Conservation (phyloP, 108 stramenopile species). For the Schizochytrium sp. region DNA sequence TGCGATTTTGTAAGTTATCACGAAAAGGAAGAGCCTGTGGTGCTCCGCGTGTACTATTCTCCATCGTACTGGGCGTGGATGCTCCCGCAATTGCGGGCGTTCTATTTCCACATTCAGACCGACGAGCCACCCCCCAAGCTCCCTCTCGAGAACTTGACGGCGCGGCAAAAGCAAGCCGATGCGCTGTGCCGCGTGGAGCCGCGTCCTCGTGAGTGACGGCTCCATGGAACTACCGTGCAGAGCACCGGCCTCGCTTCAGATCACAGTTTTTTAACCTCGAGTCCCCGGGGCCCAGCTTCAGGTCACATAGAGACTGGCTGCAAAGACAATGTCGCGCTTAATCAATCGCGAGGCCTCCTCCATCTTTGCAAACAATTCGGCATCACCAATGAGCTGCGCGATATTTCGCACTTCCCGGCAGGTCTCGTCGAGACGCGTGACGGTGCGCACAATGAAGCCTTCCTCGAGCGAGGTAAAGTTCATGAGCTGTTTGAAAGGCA, state of each 20-base stretch:
- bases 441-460: constrained; percentile 83
- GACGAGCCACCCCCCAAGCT: background rate
- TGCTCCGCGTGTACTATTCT: background rate
- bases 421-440: constrained; percentile 92
- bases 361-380: constrained; percentile 84
- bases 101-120: background rate
- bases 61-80: background rate
- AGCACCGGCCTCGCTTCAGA: background rate
- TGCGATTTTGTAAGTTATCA: constrained; percentile 12
- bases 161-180: background rate
- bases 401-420: constrained; percentile 88
- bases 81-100: background rate
- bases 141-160: background rate
- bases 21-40: background rate
- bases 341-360: constrained; percentile 81
- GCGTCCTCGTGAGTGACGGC: background rate
- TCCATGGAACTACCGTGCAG: background rate
- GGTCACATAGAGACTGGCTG: constrained; percentile 83
- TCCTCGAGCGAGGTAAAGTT: constrained; percentile 77
- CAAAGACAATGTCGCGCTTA: constrained; percentile 94
- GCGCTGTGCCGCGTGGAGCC: background rate
- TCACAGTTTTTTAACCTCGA: background rate
- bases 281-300: too few relatives aligned
- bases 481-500: constrained; percentile 77
- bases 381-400: constrained; percentile 88